Conservation (phyloP, 768 basidiomycete genomes). For the Russula griseocarnosa region DNA sequence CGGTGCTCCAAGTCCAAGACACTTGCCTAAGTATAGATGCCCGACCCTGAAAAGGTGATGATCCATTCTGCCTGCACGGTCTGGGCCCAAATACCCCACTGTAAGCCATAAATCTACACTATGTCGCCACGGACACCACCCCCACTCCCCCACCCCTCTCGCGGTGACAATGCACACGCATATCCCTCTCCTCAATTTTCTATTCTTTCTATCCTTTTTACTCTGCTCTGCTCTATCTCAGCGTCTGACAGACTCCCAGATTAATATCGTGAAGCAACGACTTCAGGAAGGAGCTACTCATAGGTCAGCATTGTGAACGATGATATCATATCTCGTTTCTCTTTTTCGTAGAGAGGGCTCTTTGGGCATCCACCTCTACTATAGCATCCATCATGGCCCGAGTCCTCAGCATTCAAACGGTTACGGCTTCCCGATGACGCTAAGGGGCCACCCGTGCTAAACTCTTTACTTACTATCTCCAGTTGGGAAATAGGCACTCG, state of each 20-base stretch:
- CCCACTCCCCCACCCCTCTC: not conserved
- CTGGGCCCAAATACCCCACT: too few relatives aligned
- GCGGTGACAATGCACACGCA: not conserved
- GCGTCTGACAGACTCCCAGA: slow-evolving; percentile 36
- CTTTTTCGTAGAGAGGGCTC: not conserved
- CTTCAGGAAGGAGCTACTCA: slow-evolving; percentile 43
- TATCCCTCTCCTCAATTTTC: not conserved
- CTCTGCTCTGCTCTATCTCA: slow-evolving; percentile 33
- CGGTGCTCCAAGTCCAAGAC: too few relatives aligned
- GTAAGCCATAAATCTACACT: too few relatives aligned
- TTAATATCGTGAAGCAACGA: slow-evolving; percentile 37
- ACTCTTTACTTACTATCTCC: not conserved
- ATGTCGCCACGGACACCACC: too few relatives aligned
- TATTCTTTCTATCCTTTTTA: not conserved
- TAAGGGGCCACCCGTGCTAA: too few relatives aligned
- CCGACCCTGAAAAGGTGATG: too few relatives aligned
- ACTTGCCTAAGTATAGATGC: too few relatives aligned
- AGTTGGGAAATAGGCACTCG: slow-evolving; percentile 56
- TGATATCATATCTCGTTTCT: too few relatives aligned
- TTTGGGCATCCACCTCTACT: not conserved
- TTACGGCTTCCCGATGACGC: not conserved
- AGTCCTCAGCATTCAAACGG: not conserved
- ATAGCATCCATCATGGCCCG: too few relatives aligned
- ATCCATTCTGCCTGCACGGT: too few relatives aligned
- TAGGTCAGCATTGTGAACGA: slow-evolving; percentile 37